Evolutionary conservation across 768 basidiomycete genomes (phyloP).

Genomic region (Calocera viscosa): DNA sequence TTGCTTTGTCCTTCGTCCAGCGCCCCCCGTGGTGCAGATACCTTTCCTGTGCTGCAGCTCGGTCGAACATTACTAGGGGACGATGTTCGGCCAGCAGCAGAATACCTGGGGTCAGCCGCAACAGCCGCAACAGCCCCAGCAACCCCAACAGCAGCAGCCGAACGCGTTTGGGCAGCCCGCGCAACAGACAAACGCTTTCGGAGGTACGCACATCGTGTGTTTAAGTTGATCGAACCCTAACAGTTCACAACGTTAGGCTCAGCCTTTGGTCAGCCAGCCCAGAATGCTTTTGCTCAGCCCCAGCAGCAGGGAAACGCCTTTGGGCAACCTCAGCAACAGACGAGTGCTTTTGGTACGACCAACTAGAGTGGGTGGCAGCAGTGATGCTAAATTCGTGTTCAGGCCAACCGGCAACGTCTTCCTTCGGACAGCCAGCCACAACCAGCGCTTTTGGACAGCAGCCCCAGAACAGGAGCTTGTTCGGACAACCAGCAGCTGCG

Average conservation of each 20-base stretch:
- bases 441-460: constrained; percentile 24
- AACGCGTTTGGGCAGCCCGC: constrained; percentile 11
- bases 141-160: constrained; percentile 11
- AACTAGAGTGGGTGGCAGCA: constrained; percentile 15
- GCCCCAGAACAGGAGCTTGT: constrained; percentile 9
- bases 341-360: constrained; percentile 24
- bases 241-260: background rate
- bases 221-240: background rate
- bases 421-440: constrained; percentile 14
- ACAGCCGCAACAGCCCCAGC: background rate
- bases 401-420: constrained; percentile 15
- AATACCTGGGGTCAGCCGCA: background rate
- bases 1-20: background rate
- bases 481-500: background rate
- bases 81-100: background rate
- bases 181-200: background rate
- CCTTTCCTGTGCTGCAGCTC: background rate
- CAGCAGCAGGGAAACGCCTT: constrained; percentile 15
- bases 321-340: constrained; percentile 19
- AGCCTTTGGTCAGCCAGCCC: background rate
- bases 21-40: background rate
- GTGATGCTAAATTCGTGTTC: constrained; percentile 18
- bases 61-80: background rate
- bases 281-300: constrained; percentile 19
- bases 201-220: background rate